phyloP scores from a whole-genome alignment of 805 yeast species.

The Isabelozyma rhagii region DNA sequence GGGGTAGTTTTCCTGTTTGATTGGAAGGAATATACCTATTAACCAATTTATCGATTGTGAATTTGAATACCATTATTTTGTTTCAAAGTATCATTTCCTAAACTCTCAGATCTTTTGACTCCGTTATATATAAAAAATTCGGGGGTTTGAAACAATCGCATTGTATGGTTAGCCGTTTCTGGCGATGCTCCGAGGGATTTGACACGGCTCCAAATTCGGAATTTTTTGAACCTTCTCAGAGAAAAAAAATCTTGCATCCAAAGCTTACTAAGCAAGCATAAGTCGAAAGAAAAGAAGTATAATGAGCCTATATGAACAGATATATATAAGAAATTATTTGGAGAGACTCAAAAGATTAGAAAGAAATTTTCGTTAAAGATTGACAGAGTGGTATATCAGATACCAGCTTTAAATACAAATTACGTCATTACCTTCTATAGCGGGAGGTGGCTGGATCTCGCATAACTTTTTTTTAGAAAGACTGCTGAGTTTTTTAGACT shows the following conservation, averaged over 20 bases:
- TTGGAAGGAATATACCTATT: slow-evolving; percentile 27
- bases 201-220: not conserved
- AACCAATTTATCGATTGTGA: slow-evolving; percentile 31
- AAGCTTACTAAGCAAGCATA: too few relatives aligned
- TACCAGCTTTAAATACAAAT: too few relatives aligned
- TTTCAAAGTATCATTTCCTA: not conserved
- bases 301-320: not conserved
- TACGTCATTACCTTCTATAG: not conserved
- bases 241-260: too few relatives aligned
- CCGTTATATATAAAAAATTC: too few relatives aligned
- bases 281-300: too few relatives aligned
- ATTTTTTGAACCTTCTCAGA: too few relatives aligned
- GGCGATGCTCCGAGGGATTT: not conserved
- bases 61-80: slow-evolving; percentile 31
- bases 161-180: not conserved
- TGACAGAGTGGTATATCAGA: not conserved
- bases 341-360: not conserved
- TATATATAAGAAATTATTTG: not conserved
- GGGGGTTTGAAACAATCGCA: not conserved
- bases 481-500: not conserved
- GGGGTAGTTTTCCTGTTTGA: slow-evolving; percentile 28
- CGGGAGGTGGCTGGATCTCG: too few relatives aligned
- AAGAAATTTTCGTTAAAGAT: not conserved
- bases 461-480: too few relatives aligned
- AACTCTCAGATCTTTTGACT: not conserved